phyloP scores from a whole-genome alignment of 1,284 basidiomycete genomes.

The Mycena sp. region DNA sequence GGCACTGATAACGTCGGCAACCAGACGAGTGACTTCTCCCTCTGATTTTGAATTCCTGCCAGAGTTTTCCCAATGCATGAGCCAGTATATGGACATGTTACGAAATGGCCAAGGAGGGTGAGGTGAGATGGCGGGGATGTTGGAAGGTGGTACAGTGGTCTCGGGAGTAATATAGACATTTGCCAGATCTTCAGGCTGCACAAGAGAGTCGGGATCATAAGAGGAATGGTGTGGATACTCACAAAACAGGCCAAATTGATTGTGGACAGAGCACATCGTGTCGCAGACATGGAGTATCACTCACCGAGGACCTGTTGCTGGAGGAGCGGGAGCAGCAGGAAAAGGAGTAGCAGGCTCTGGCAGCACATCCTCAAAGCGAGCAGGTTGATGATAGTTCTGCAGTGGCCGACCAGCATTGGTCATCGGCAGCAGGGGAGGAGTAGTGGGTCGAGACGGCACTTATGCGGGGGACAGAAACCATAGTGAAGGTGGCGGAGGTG shows the following conservation, averaged over 20 bases:
- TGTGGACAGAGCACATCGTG: constrained; percentile 34
- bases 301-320: constrained; percentile 7
- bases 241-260: constrained; percentile 40
- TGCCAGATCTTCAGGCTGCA: constrained; percentile 6
- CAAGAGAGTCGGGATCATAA: no score
- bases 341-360: background rate
- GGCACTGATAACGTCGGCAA: constrained; percentile 11
- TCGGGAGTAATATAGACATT: background rate
- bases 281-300: constrained; percentile 42
- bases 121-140: background rate
- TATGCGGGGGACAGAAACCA: background rate
- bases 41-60: no score
- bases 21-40: constrained; percentile 33
- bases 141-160: no score
- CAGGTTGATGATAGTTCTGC: background rate
- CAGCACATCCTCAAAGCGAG: background rate
- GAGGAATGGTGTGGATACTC: constrained; percentile 17
- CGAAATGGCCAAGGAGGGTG: no score
- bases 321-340: background rate
- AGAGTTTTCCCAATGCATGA: no score
- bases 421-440: background rate
- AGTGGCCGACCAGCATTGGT: background rate
- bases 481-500: background rate
- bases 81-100: no score
- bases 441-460: background rate